Percentiles rank a stretch among this genome's conserved stretches.
phyloP scores from a whole-genome alignment of 495 filamentous ascomycete genomes.

The Aspergillus wentii region DNA sequence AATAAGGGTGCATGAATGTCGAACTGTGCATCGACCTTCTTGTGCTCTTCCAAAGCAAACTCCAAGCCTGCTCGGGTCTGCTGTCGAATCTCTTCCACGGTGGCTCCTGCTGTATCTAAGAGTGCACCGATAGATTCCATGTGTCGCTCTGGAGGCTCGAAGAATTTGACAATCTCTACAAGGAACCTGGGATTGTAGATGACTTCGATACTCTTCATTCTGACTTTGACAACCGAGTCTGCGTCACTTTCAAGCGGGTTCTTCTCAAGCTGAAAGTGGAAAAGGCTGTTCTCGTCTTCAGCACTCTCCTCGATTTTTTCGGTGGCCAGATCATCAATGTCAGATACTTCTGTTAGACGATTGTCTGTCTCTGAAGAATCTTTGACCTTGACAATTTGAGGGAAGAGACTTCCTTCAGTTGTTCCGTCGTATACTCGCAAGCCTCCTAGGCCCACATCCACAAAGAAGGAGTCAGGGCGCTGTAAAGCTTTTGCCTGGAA shows the following conservation, averaged over 20 bases:
- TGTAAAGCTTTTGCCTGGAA: conserved; percentile 86
- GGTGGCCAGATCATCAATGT: conserved; percentile 59
- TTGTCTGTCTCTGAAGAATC: conserved; percentile 56
- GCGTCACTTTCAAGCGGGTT: conserved; percentile 90
- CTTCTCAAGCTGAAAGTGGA: conserved; percentile 86
- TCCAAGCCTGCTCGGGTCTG: conserved; percentile 94
- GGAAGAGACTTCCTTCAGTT: conserved; percentile 80
- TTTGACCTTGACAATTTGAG: conserved; percentile 93
- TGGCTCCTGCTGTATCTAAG: conserved; percentile 90
- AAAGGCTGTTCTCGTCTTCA: conserved; percentile 71
- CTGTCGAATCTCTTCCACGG: conserved; percentile 87
- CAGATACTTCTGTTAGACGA: conserved; percentile 37
- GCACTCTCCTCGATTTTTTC: conserved; percentile 46
- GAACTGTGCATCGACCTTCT: conserved; percentile 92
- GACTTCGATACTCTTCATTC: conserved; percentile 91
- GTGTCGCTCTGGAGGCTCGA: conserved; percentile 90
- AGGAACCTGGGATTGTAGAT: conserved; percentile 94
- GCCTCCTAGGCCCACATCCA: conserved; percentile 84
- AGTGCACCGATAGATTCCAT: conserved; percentile 97
- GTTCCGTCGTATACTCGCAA: conserved; percentile 94
- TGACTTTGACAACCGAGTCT: conserved; percentile 82
- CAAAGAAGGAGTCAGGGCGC: conserved; percentile 81
- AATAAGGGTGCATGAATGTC: conserved; percentile 95
- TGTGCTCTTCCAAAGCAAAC: conserved; percentile 94
- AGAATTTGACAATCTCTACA: conserved; percentile 85